These are phyloP conservation scores for Taphrina confusa DNA, from an alignment of 1,139 yeast species.

Conservation along the genomic window DNA sequence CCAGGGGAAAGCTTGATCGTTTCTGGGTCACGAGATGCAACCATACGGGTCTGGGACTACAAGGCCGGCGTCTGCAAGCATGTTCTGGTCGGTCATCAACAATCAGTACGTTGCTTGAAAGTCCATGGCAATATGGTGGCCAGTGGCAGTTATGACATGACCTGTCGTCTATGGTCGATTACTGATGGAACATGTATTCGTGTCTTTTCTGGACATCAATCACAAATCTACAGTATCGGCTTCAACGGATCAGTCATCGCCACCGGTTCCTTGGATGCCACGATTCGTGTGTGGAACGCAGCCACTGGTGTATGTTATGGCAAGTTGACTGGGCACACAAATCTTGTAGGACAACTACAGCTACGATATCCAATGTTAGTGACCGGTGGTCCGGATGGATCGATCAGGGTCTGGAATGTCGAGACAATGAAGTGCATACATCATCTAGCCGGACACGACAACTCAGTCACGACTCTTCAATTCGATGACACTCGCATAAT, in stretches of 20 bases:
- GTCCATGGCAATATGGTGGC: slow-evolving; percentile 83
- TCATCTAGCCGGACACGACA: slow-evolving; percentile 78
- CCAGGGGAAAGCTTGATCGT: slow-evolving; percentile 53
- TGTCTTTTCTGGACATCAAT: slow-evolving; percentile 78
- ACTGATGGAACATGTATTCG: slow-evolving; percentile 70
- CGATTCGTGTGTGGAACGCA: slow-evolving; percentile 87
- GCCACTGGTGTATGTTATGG: slow-evolving; percentile 68
- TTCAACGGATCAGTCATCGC: slow-evolving; percentile 76
- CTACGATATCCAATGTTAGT: slow-evolving; percentile 78
- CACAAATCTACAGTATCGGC: slow-evolving; percentile 82
- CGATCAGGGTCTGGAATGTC: slow-evolving; percentile 91
- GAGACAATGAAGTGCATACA: slow-evolving; percentile 66
- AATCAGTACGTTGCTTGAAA: slow-evolving; percentile 82
- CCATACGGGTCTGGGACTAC: slow-evolving; percentile 80
- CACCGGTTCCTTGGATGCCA: slow-evolving; percentile 80
- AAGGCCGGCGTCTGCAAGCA: slow-evolving; percentile 71
- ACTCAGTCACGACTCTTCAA: slow-evolving; percentile 91
- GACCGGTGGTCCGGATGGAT: slow-evolving; percentile 94
- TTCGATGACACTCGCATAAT: slow-evolving; percentile 82
- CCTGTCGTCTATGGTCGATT: slow-evolving; percentile 90
- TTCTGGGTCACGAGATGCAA: slow-evolving; percentile 87
- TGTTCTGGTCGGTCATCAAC: slow-evolving; percentile 78
- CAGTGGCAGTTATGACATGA: slow-evolving; percentile 88
- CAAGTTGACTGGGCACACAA: slow-evolving; percentile 79
- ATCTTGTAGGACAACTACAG: slow-evolving; percentile 82